Evolutionary conservation across 257 asterid genomes (phyloP), one percentile per base, ranked within the genome.

Genomic region (Avicennia marina): DNA sequence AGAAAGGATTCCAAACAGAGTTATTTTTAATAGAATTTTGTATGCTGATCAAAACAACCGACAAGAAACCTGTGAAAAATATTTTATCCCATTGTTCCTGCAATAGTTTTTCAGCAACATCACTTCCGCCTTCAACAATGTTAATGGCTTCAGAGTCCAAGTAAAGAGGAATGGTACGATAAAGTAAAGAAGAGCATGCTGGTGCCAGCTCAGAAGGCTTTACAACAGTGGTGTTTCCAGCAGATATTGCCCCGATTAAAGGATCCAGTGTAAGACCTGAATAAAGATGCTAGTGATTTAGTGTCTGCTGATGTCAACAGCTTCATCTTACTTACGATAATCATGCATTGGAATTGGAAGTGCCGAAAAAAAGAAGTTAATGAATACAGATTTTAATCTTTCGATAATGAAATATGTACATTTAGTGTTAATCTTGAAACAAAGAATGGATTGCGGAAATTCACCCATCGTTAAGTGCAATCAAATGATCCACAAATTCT

Each of bases 181-280:
- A 71, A 33, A 90, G 86, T 46, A 90, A 63, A 48, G 94, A 79
- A 13, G 96, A 86, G 72, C 94, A 82, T 25, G 77, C 74, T 18
- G 98, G 90, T 64, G 98, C 79, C 11, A 84, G 70, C 64, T 90
- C 98, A 0, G 98, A 86, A 67, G 89, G 95, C 73, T 90, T 90
- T 60, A 90, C 0, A 40, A 84, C 76, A 6, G 56, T 83, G 0
- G 95, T 64, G 74, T 90, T 90, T 64, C 98, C 98, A 25, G 98
- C 95, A 7, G 98, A 76, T 72, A 90, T 74, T 64, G 96, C 98
- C 65, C 98, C 98, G 15, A 90, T 72, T 45, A 77, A 55, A 25
- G 98, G 96, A 47, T 90, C 98, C 69, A 90, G 75, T 18, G 78
- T 61, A 38, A 90, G 81, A 60, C 89, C 98, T 89, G 75, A 65